Base-by-base conservation (phyloP, 202 grass and related monocot genomes). In the Carex sylvatica region DNA sequence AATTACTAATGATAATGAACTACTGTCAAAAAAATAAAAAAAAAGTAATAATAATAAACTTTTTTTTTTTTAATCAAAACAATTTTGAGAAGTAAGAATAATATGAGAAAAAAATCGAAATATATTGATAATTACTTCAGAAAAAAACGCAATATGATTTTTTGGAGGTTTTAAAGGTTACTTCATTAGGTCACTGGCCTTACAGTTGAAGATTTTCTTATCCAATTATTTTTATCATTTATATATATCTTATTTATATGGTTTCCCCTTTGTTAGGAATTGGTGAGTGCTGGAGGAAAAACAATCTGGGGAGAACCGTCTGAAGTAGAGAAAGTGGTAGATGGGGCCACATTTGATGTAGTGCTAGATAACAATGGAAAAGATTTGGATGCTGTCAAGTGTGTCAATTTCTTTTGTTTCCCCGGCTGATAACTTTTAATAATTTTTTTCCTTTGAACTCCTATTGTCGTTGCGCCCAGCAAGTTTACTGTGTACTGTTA, bases 331-430 rank as follows among this genome's bases (percentile, higher is more conserved):
- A 80, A 89, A 38, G 86, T 85, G 2, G 86, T 95, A 14, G 74
- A 83, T 24, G 82, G 69, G 14, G 84, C 70, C 11, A 14, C 86
- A 47, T 98, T 95, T 78, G 91, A 98, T 83, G 87, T 89, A 20
- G 95, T 98, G 20, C 78, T 95, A 7, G 95, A 98, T 51, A 98
- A 98, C 62, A 98, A 98, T 58, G 95, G 95, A 52, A 98, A 98
- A 82, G 87, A 95, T 92, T 90, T 93, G 84, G 89, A 95, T 71
- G 79, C 91, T 18, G 92, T 98, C 75, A 98, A 94, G 94, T 97
- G 88, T 31, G 83, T 30, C 4, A 15, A 54, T 20, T 36, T 38
- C 46, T 80, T 8, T 26, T 70, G 56, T 24, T 77, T 58, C 23
- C 12, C 28, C 1, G 8, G 56, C 52, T 35, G 8, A 77, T 77